Percentiles rank a stretch among this genome's conserved stretches.
These are phyloP conservation scores for Cercophora newfieldiana DNA, from an alignment of 495 filamentous ascomycete genomes.

Conservation along the genomic window DNA sequence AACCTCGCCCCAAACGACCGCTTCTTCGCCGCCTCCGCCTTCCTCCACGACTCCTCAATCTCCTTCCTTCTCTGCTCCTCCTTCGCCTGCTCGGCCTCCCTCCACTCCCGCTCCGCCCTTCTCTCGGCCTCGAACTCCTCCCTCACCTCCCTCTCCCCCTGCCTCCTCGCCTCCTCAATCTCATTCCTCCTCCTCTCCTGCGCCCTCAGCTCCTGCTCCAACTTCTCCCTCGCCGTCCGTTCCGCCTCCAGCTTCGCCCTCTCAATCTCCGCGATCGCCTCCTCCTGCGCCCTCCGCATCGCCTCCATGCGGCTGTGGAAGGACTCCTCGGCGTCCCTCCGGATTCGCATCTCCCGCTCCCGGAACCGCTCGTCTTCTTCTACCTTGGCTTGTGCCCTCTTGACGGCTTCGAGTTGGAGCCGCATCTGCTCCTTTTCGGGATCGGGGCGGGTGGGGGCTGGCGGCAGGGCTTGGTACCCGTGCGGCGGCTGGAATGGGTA, in stretches of 20 bases:
- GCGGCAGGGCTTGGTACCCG: constrained; percentile 28
- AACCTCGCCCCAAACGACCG: neutral
- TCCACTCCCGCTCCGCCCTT: constrained; percentile 34
- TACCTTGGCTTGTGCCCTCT: constrained; percentile 32
- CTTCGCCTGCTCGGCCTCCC: constrained; percentile 34
- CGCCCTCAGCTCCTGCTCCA: constrained; percentile 39
- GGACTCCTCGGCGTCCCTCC: constrained; percentile 42
- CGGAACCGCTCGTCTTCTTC: constrained; percentile 42
- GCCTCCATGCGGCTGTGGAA: constrained; percentile 42
- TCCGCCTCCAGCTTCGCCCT: constrained; percentile 46
- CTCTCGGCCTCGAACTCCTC: constrained; percentile 45
- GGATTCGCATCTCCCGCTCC: constrained; percentile 46
- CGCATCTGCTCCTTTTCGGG: constrained; percentile 47
- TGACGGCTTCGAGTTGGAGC: constrained; percentile 38
- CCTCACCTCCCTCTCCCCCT: constrained; percentile 41
- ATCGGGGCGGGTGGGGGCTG: too few species aligned
- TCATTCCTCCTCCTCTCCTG: constrained; percentile 35
- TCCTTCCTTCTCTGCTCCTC: constrained; percentile 34
- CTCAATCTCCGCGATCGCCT: constrained; percentile 38
- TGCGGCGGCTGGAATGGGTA: constrained; percentile 34
- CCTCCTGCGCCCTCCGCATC: constrained; percentile 35
- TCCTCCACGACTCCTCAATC: constrained; percentile 38
- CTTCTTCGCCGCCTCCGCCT: constrained; percentile 27
- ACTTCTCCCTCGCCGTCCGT: constrained; percentile 37
- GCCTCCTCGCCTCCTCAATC: constrained; percentile 36